These are phyloP conservation scores for Schizosaccharomyces octosporus DNA, from an alignment of 805 yeast species.

Conservation along the genomic window DNA sequence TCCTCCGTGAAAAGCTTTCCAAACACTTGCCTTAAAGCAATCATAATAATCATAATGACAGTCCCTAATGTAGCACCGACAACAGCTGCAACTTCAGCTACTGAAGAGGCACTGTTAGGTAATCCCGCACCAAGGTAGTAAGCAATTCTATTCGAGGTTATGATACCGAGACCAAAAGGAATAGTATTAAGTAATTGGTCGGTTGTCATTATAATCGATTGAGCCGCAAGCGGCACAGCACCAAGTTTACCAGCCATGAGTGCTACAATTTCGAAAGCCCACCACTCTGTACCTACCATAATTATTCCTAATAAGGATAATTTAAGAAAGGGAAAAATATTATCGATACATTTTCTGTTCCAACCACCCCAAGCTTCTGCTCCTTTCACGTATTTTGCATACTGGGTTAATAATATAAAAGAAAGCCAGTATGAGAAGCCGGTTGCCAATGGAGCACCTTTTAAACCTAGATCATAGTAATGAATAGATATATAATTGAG, in stretches of 20 bases:
- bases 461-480: slow-evolving; percentile 22
- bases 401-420: slow-evolving; percentile 15
- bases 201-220: slow-evolving; percentile 28
- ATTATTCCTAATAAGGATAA: slow-evolving; percentile 29
- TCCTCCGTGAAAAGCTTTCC: slow-evolving; percentile 40
- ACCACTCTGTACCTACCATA: slow-evolving; percentile 31
- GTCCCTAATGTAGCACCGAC: slow-evolving; percentile 15
- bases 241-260: slow-evolving; percentile 29
- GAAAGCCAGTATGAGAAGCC: slow-evolving; percentile 25
- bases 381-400: slow-evolving; percentile 18
- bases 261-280: slow-evolving; percentile 34
- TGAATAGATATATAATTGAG: slow-evolving; percentile 27
- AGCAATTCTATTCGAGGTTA: slow-evolving; percentile 32
- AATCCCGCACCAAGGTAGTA: slow-evolving; percentile 24
- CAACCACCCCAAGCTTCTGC: slow-evolving; percentile 16
- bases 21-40: slow-evolving; percentile 23
- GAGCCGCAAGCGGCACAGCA: slow-evolving; percentile 29
- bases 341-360: slow-evolving; percentile 6
- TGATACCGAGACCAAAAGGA: slow-evolving; percentile 35
- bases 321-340: slow-evolving; percentile 16
- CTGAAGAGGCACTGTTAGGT: slow-evolving; percentile 16
- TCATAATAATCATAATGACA: slow-evolving; percentile 16
- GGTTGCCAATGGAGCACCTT: slow-evolving; percentile 33
- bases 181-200: slow-evolving; percentile 28
- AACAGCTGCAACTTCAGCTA: slow-evolving; percentile 21